Conservation (phyloP, 2,329 filamentous ascomycete genomes). For the Sporothrix luriei region DNA sequence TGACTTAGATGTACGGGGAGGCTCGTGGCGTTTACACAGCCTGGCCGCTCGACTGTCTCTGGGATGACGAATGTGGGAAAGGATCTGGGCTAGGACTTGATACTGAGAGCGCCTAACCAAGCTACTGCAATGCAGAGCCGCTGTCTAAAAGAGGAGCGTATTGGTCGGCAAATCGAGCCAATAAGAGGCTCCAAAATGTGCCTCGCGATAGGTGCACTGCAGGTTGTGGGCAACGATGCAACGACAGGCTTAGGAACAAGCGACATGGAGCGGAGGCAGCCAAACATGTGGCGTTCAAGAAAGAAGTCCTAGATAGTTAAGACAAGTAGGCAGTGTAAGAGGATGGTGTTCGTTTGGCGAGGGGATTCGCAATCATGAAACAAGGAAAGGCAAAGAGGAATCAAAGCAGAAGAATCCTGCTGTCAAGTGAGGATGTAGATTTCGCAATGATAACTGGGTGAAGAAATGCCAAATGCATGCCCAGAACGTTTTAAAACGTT, state of each 20-base stretch:
- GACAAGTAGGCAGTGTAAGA: neutral
- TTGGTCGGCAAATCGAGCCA: conserved; percentile 27
- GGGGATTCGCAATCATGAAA: neutral
- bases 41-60: too few species aligned
- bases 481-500: neutral
- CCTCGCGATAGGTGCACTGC: neutral
- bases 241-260: conserved; percentile 14
- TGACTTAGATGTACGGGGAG: neutral
- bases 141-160: conserved; percentile 1
- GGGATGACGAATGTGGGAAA: neutral
- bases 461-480: neutral
- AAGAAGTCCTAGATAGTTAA: conserved; percentile 1
- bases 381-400: neutral
- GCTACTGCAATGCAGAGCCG: neutral
- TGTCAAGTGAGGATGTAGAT: neutral
- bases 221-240: neutral
- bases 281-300: neutral
- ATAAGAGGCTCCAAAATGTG: conserved; percentile 6
- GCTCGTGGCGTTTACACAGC: neutral
- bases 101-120: neutral
- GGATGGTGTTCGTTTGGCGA: neutral
- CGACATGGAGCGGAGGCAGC: neutral
- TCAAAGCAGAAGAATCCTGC: neutral
- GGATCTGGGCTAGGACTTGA: too few species aligned
- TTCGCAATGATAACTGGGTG: neutral